Base-by-base conservation (phyloP, 2,329 filamentous ascomycete genomes). In the Malbranchea zuffiana region DNA sequence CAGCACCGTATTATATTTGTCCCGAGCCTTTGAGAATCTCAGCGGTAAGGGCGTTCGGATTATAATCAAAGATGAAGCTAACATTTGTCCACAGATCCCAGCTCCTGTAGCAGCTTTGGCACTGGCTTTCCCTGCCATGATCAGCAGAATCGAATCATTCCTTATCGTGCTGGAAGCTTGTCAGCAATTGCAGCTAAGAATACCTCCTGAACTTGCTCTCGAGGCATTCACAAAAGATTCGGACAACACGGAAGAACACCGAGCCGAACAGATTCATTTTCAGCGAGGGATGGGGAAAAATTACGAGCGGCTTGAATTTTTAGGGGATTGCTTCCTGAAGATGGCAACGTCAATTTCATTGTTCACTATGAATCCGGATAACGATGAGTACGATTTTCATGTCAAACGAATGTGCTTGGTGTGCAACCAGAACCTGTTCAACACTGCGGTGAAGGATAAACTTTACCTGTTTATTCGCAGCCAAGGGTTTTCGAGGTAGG, bases 141-240 rank as follows among this genome's bases (percentile, higher is more conserved):
- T 95, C 24, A 79, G 85, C 51, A 76, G 85, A 6, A 62, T 95
- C 5, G 87, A 98, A 46, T 78, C 80, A 0, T 81, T 79, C 40
- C 66, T 96, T 3, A 82, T 96, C 44, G 76, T 80, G 0, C 57
- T 82, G 0, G 88, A 98, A 44, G 82, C 78, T 0, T 85, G 79
- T 46, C 56, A 68, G 1, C 56, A 74, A 12, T 60, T 95, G 0
- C 71, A 69, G 2, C 65, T 96, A 1, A 51, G 68, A 0, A 70
- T 93, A 10, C 65, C 68, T 0, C 72, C 82, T 0, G 67, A 71
- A 1, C 65, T 92, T 18, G 87, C 87, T 0, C 67, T 98, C 0
- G 87, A 95, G 52, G 86, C 90, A 0, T 66, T 95, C 39, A 98
- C 90, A 1, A 95, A 98, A 52, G 84, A 95, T 50, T 87, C 81